Conservation (phyloP, 2,329 filamentous ascomycete species). For the Penicillium sp. region DNA sequence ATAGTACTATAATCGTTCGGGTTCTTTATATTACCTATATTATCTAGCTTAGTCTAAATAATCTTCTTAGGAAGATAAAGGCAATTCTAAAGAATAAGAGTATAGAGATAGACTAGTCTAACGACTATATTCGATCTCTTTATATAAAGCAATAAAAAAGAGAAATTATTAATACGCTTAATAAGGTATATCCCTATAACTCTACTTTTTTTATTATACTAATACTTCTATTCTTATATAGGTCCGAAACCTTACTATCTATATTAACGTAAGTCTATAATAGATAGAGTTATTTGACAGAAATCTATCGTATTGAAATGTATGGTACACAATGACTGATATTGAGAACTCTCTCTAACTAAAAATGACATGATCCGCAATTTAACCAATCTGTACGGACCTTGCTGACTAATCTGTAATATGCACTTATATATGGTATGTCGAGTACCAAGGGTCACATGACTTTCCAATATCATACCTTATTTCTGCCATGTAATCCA, state of each 20-base stretch:
- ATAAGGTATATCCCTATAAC: background rate
- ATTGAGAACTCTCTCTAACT: too few relatives aligned
- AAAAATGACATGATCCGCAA: too few relatives aligned
- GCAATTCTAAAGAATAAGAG: background rate
- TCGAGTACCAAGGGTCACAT: too few relatives aligned
- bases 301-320: too few relatives aligned
- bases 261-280: background rate
- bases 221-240: background rate
- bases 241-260: background rate
- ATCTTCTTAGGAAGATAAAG: conserved; percentile 1
- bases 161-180: background rate
- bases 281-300: background rate
- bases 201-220: background rate
- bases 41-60: background rate
- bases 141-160: background rate
- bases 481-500: too few relatives aligned
- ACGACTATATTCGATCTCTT: background rate
- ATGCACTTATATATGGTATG: too few relatives aligned
- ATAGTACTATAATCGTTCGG: background rate
- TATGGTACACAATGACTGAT: too few relatives aligned
- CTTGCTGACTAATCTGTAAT: too few relatives aligned
- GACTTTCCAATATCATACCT: too few relatives aligned
- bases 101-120: background rate
- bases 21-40: background rate
- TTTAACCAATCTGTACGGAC: too few relatives aligned